Conservation (phyloP, 257 asterid genomes). For the Solanum okadae region DNA sequence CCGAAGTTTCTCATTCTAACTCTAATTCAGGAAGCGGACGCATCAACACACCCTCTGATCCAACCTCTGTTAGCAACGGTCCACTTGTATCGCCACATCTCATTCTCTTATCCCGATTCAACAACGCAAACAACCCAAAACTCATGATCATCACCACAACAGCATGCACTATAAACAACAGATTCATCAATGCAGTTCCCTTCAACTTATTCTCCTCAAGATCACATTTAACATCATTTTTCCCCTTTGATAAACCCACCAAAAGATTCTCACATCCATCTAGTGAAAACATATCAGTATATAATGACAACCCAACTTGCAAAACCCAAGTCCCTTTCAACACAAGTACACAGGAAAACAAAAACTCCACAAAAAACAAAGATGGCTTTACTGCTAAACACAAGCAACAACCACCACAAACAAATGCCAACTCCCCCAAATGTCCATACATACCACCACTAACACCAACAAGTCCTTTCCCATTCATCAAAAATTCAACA, state of each 20-base stretch:
- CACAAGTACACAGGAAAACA: constrained; percentile 52
- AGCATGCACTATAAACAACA: constrained; percentile 43
- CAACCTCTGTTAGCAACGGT: constrained; percentile 30
- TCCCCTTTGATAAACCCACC: constrained; percentile 10
- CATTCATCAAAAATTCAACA: constrained; percentile 48
- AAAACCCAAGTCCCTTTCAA: constrained; percentile 79
- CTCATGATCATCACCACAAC: constrained; percentile 25
- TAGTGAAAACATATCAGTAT: constrained; percentile 49
- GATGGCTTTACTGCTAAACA: constrained; percentile 49
- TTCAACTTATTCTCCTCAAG: constrained; percentile 69
- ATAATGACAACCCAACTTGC: constrained; percentile 72
- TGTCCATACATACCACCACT: constrained; percentile 40
- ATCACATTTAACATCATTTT: constrained; percentile 51
- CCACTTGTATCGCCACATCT: constrained; percentile 46
- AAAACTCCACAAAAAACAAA: constrained; percentile 49
- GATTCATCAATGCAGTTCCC: constrained; percentile 50
- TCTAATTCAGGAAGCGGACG: constrained; percentile 56
- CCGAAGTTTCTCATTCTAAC: constrained; percentile 33
- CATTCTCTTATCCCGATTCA: constrained; percentile 27
- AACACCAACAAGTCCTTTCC: constrained; percentile 52
- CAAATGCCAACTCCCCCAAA: constrained; percentile 37
- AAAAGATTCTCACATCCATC: constrained; percentile 57
- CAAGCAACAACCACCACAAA: constrained; percentile 53
- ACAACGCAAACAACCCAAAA: constrained; percentile 39
- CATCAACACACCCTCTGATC: constrained; percentile 49